Evolutionary conservation across 305 asterid species (phyloP).

Genomic region (Fraxinus angustifolia): DNA sequence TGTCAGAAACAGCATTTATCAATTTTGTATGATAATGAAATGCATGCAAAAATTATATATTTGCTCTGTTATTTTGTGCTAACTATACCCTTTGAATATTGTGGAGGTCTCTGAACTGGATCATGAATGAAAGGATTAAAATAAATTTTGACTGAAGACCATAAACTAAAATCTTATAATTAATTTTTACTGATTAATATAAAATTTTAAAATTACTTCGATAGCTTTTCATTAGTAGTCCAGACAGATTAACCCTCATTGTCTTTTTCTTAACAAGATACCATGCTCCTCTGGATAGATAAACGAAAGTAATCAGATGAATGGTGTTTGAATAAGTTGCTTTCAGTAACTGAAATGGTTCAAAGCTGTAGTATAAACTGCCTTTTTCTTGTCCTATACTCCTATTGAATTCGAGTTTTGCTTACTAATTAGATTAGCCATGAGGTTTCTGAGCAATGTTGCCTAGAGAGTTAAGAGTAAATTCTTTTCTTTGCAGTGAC

Average conservation of each 20-base stretch:
- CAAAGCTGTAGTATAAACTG: neutral
- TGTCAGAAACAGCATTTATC: neutral
- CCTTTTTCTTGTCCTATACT: neutral
- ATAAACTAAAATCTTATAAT: neutral
- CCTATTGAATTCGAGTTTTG: neutral
- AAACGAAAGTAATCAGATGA: neutral
- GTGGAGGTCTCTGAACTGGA: neutral
- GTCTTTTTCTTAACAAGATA: neutral
- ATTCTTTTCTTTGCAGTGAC: neutral
- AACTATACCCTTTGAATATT: neutral
- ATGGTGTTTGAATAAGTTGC: neutral
- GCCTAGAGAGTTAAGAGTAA: neutral
- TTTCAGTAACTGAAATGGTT: neutral
- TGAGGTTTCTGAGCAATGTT: neutral
- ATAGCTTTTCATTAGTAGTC: neutral
- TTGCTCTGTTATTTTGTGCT: neutral
- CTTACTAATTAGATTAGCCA: neutral
- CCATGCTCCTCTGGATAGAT: neutral
- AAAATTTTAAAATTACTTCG: neutral
- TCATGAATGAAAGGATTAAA: neutral
- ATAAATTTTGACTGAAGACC: neutral
- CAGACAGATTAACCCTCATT: neutral
- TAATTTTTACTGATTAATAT: neutral
- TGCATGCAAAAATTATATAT: neutral
- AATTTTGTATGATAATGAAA: neutral